Conservation (phyloP, 2,329 filamentous ascomycete species). For the Colletotrichum lentis region DNA sequence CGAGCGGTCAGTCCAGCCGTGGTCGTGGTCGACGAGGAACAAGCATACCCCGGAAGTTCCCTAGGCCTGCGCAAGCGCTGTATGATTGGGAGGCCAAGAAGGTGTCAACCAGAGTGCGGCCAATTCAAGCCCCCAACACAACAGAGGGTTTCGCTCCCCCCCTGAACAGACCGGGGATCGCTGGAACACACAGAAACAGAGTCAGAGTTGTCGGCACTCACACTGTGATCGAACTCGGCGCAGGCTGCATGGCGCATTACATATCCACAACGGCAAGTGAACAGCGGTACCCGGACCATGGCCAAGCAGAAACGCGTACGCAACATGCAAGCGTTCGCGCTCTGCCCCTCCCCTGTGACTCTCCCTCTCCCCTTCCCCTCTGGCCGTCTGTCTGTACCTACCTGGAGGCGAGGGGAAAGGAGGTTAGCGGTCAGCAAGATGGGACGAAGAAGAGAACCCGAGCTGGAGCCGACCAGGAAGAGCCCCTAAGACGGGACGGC, state of each 20-base stretch:
- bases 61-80: not conserved
- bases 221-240: conserved; percentile 22
- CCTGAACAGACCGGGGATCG: conserved; percentile 6
- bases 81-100: conserved; percentile 9
- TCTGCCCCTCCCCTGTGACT: no score
- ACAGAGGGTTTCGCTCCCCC: conserved; percentile 14
- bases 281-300: conserved; percentile 1
- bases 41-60: conserved; percentile 20
- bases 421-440: conserved; percentile 24
- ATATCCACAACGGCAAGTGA: conserved; percentile 26
- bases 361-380: not conserved
- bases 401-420: not conserved
- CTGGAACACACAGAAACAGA: conserved; percentile 22
- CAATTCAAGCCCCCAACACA: conserved; percentile 33
- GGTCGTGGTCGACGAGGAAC: conserved; percentile 5
- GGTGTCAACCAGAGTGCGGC: conserved; percentile 25
- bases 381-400: not conserved
- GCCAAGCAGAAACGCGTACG: conserved; percentile 23
- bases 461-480: conserved; percentile 6
- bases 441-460: conserved; percentile 7
- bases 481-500: conserved; percentile 1
- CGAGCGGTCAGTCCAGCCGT: conserved; percentile 25
- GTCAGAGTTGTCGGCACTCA: not conserved
- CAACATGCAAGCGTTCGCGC: not conserved
- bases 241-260: conserved; percentile 23